Evolutionary conservation across 805 yeast genomes (phyloP).

Genomic region (Komagataella pastoris): DNA sequence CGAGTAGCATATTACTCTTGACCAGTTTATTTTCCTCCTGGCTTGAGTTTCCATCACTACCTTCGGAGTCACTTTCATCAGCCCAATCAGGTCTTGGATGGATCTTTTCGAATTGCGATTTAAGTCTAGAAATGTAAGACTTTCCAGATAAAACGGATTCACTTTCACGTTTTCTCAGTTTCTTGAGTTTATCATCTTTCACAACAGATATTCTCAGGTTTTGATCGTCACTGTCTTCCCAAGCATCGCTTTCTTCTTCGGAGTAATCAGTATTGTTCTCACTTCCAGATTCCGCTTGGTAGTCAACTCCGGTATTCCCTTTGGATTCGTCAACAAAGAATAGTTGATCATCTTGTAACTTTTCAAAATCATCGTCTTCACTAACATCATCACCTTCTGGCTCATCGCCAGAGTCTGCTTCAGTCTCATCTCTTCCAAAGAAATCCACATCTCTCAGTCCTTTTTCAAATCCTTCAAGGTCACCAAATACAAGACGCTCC

Average conservation of each 20-base stretch:
- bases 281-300: slow-evolving; percentile 2
- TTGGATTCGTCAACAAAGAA: slow-evolving; percentile 41
- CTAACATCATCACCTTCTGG: slow-evolving; percentile 17
- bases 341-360: slow-evolving; percentile 32
- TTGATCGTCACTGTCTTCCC: slow-evolving; percentile 93
- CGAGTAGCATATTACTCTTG: slow-evolving; percentile 16
- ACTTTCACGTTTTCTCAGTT: slow-evolving; percentile 46
- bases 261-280: slow-evolving; percentile 15
- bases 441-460: slow-evolving; percentile 52
- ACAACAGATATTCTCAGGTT: slow-evolving; percentile 44
- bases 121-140: slow-evolving; percentile 21
- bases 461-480: slow-evolving; percentile 55
- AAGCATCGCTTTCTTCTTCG: slow-evolving; percentile 33
- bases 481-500: slow-evolving; percentile 86
- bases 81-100: slow-evolving; percentile 86
- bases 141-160: slow-evolving; percentile 20
- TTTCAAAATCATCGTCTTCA: slow-evolving; percentile 18
- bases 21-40: slow-evolving; percentile 8
- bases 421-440: slow-evolving; percentile 31
- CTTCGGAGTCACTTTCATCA: slow-evolving; percentile 40
- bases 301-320: slow-evolving; percentile 5
- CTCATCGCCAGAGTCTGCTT: slow-evolving; percentile 17
- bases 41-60: slow-evolving; percentile 22
- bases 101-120: slow-evolving; percentile 51
- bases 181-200: slow-evolving; percentile 46